Percentiles rank a stretch among this genome's conserved stretches.
Conservation (phyloP, 768 basidiomycete species). For the Austroboletus festivus region DNA sequence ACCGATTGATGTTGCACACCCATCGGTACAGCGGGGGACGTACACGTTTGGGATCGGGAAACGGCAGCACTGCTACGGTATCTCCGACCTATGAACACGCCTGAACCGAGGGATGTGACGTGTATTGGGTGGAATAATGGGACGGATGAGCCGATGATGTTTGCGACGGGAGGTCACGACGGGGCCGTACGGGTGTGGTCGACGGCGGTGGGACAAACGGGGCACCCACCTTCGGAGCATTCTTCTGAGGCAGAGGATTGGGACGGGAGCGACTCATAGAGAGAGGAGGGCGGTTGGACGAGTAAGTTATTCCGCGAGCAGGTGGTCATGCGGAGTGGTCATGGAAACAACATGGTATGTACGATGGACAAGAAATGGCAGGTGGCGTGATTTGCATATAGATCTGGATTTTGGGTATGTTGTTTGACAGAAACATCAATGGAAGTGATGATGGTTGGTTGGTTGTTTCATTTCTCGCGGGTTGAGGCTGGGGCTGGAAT, state of each 20-base stretch:
- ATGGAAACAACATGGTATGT: no score
- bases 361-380: no score
- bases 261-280: conserved; percentile 8
- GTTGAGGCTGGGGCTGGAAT: no score
- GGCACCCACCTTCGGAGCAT: conserved; percentile 9
- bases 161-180: conserved; percentile 75
- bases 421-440: no score
- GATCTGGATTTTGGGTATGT: no score
- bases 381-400: no score
- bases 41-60: conserved; percentile 85
- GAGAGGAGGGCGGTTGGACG: neutral
- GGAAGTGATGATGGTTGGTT: no score
- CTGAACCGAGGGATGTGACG: conserved; percentile 61
- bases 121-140: conserved; percentile 80
- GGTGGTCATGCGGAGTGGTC: neutral
- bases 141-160: conserved; percentile 43
- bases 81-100: conserved; percentile 51
- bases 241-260: conserved; percentile 19
- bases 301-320: neutral
- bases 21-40: conserved; percentile 58
- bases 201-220: conserved; percentile 22
- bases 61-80: conserved; percentile 69
- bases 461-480: no score
- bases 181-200: conserved; percentile 79
- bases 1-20: no score